Evolutionary conservation across 2,329 filamentous ascomycete species (phyloP).

Genomic region (Sporothrix mexicana): DNA sequence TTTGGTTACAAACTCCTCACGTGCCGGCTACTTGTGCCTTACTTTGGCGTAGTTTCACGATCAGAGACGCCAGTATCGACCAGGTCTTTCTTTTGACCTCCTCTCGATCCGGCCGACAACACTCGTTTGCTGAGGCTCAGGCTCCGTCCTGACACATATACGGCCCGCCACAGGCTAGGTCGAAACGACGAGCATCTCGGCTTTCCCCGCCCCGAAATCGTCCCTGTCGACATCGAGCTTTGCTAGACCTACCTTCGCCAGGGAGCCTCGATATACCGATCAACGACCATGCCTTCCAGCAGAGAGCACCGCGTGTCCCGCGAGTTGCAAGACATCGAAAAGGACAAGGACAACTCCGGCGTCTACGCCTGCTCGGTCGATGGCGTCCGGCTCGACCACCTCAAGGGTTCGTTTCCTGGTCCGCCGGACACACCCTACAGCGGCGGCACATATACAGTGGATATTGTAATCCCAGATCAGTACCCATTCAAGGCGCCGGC

Average conservation of each 20-base stretch:
- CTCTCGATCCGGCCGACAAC: no score
- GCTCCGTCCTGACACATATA: no score
- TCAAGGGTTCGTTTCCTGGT: constrained; percentile 81
- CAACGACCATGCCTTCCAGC: constrained; percentile 54
- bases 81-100: no score
- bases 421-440: constrained; percentile 94
- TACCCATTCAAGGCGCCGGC: constrained; percentile 93
- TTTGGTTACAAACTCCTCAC: not conserved
- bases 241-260: not conserved
- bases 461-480: constrained; percentile 83
- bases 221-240: no score
- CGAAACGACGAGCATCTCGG: no score
- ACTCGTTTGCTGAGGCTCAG: no score
- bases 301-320: constrained; percentile 70
- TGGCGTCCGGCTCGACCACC: constrained; percentile 75
- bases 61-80: no score
- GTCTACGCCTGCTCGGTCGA: constrained; percentile 71
- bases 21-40: no score
- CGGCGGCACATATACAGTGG: constrained; percentile 79
- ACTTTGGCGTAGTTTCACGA: no score
- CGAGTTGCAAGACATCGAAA: constrained; percentile 75
- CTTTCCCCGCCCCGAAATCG: no score
- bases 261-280: no score
- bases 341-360: constrained; percentile 74
- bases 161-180: no score